These are phyloP conservation scores for Lentinula sp. DNA, from an alignment of 768 basidiomycete genomes.

Conservation along the genomic window DNA sequence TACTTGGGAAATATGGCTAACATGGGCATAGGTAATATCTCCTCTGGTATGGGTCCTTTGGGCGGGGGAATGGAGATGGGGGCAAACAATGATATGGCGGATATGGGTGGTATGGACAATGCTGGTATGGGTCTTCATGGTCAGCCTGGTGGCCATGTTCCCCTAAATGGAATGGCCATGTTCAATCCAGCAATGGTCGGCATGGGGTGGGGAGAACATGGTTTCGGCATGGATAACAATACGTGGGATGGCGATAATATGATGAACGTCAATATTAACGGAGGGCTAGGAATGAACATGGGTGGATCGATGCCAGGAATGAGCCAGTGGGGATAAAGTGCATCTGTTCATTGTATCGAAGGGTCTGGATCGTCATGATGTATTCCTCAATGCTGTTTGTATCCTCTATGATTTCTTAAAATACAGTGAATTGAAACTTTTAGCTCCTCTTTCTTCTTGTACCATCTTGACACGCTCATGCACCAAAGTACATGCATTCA, in stretches of 20 bases:
- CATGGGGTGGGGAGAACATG: constrained; percentile 6
- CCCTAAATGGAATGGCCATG: background rate
- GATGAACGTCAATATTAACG: constrained; percentile 6
- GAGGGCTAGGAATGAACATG: constrained; percentile 5
- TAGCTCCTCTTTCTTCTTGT: no score
- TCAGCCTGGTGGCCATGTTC: background rate
- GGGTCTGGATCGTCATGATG: background rate
- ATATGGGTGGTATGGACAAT: constrained; percentile 2
- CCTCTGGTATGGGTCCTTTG: constrained; percentile 8
- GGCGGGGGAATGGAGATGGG: constrained; percentile 12
- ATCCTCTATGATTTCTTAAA: no score
- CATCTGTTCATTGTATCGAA: background rate
- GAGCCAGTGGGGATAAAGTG: constrained; percentile 4
- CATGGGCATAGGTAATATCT: background rate
- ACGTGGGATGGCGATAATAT: constrained; percentile 3
- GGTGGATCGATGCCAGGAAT: constrained; percentile 6
- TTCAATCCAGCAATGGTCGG: background rate
- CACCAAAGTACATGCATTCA: no score
- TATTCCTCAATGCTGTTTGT: no score
- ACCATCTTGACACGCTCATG: no score
- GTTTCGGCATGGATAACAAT: background rate
- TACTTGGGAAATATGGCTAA: background rate
- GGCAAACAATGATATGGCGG: constrained; percentile 16
- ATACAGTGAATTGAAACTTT: no score
- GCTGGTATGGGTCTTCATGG: background rate